Percentiles rank a stretch among this genome's conserved stretches.
Evolutionary conservation across 768 basidiomycete species (phyloP).

Genomic region (Lentinula lateritia): DNA sequence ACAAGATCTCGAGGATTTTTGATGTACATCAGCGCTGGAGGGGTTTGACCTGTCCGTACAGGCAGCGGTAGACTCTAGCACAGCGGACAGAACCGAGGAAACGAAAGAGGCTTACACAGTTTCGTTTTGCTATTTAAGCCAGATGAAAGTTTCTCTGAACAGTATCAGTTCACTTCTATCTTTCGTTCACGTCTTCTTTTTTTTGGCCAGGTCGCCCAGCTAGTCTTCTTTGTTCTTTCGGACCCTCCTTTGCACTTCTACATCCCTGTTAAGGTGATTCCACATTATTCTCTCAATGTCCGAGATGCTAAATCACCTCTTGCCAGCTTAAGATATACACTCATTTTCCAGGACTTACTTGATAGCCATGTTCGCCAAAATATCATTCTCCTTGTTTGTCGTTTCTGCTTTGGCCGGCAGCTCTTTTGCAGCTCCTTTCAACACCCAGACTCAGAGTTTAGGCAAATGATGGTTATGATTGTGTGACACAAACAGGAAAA

Average conservation of each 20-base stretch:
- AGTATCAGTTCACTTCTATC: conserved; percentile 8
- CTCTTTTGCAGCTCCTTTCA: conserved; percentile 23
- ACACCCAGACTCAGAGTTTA: conserved; percentile 17
- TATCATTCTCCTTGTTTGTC: conserved; percentile 25
- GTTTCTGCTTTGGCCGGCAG: conserved; percentile 24
- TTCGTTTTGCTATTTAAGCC: neutral
- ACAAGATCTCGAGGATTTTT: too few relatives aligned
- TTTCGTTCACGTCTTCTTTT: conserved; percentile 18
- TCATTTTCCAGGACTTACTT: neutral
- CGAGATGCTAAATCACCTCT: neutral
- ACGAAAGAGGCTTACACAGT: neutral
- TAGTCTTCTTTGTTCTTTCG: conserved; percentile 25
- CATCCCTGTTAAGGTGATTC: conserved; percentile 7
- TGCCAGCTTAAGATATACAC: neutral
- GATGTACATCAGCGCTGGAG: too few relatives aligned
- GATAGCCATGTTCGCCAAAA: conserved; percentile 32
- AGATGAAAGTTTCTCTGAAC: neutral
- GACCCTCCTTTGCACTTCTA: neutral
- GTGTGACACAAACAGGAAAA: neutral
- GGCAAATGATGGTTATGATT: conserved; percentile 13
- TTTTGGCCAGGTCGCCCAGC: conserved; percentile 34
- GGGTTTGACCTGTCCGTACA: neutral
- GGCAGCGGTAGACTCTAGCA: neutral
- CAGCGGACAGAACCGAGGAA: neutral
- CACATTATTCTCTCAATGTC: too few relatives aligned